phyloP scores from a whole-genome alignment of 2,329 filamentous ascomycete genomes.

The Mycosphaerella arachidis region DNA sequence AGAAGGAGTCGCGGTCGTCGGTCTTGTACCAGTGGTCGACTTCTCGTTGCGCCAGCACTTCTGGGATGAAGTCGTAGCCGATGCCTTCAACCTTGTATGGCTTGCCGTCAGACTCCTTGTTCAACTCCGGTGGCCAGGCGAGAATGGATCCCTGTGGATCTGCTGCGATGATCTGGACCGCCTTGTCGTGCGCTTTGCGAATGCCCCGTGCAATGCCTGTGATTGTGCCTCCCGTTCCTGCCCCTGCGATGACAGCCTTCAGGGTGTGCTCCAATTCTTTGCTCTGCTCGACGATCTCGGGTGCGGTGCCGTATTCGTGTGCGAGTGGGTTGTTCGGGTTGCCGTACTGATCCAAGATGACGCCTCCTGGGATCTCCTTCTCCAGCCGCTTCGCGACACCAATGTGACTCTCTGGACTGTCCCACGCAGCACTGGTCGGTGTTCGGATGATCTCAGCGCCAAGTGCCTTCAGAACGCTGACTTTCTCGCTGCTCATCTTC shows the following conservation, averaged over 20 bases:
- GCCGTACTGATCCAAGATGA: constrained; percentile 94
- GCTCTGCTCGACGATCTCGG: constrained; percentile 94
- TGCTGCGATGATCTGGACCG: constrained; percentile 84
- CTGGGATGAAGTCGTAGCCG: constrained; percentile 95
- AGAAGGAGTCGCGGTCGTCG: constrained; percentile 84
- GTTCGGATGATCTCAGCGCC: constrained; percentile 97
- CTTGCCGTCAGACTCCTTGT: constrained; percentile 74
- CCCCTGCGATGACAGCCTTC: constrained; percentile 80
- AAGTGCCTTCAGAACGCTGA: constrained; percentile 86
- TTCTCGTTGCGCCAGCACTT: constrained; percentile 73
- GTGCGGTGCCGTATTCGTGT: constrained; percentile 88
- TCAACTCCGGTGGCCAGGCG: constrained; percentile 73
- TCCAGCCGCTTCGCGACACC: constrained; percentile 84
- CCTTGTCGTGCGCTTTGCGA: constrained; percentile 71
- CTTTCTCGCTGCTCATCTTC: constrained; percentile 99
- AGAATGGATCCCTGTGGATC: constrained; percentile 91
- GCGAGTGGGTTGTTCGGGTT: constrained; percentile 89
- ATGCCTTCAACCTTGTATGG: constrained; percentile 98
- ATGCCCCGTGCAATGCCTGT: constrained; percentile 82
- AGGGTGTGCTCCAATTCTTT: constrained; percentile 59
- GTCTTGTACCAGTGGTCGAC: constrained; percentile 99
- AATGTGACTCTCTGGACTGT: constrained; percentile 93
- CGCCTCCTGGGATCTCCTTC: constrained; percentile 93
- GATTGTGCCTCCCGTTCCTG: constrained; percentile 92
- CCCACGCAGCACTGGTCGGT: constrained; percentile 90